Conservation (phyloP, 2,329 filamentous ascomycete species). For the Aspergillus tanneri region DNA sequence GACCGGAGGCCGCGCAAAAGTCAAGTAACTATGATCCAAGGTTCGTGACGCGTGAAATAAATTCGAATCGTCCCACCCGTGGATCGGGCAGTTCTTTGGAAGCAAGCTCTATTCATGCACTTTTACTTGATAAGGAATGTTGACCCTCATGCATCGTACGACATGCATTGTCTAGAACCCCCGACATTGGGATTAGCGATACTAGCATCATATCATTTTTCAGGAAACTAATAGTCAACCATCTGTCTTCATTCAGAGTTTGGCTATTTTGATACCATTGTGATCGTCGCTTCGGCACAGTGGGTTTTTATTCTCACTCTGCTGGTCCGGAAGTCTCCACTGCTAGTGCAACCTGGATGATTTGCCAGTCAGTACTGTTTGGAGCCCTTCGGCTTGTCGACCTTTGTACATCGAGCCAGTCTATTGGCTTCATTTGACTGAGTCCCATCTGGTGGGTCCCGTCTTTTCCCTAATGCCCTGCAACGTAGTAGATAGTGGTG, state of each 20-base stretch:
- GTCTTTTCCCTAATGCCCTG: neutral
- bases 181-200: neutral
- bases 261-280: conserved; percentile 6
- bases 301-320: conserved; percentile 5
- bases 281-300: conserved; percentile 6
- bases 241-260: neutral
- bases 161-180: neutral
- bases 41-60: neutral
- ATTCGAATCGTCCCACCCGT: conserved; percentile 4
- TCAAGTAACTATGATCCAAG: neutral
- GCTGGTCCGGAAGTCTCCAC: conserved; percentile 8
- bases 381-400: conserved; percentile 2
- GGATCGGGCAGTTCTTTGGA: neutral
- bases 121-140: too few relatives aligned
- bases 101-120: neutral
- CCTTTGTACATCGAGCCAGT: neutral
- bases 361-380: too few relatives aligned
- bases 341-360: neutral
- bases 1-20: neutral
- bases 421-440: too few relatives aligned
- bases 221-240: neutral
- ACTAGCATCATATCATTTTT: neutral
- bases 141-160: too few relatives aligned
- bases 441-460: neutral
- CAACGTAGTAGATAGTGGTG: neutral